Percentiles rank a stretch among this genome's conserved stretches.
These are phyloP conservation scores for Penicillium lagena DNA, from an alignment of 495 filamentous ascomycete genomes.

Conservation along the genomic window DNA sequence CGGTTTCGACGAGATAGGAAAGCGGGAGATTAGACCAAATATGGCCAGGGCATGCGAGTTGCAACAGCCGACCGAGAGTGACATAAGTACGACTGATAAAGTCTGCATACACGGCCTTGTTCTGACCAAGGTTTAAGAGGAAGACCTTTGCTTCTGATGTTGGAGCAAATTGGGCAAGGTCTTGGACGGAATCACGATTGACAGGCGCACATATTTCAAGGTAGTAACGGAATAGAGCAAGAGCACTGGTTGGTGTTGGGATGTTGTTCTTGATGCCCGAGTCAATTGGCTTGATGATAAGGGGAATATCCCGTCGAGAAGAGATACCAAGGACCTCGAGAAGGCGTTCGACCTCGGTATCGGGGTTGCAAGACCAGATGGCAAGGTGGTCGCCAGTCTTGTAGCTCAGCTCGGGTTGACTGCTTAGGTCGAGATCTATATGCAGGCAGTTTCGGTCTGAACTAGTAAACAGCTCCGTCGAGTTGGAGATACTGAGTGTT, in stretches of 20 bases:
- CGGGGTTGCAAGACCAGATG: conserved; percentile 62
- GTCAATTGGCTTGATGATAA: conserved; percentile 28
- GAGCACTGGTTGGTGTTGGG: conserved; percentile 35
- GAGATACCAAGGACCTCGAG: conserved; percentile 28
- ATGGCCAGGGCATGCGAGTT: conserved; percentile 14
- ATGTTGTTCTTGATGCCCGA: conserved; percentile 27
- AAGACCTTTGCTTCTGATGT: conserved; percentile 26
- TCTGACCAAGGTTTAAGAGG: conserved; percentile 22
- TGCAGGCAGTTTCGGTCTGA: conserved; percentile 41
- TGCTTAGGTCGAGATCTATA: conserved; percentile 40
- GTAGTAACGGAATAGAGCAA: conserved; percentile 39
- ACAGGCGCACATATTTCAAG: conserved; percentile 44
- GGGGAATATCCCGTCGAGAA: conserved; percentile 15
- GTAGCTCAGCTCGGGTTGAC: conserved; percentile 51
- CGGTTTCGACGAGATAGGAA: conserved; percentile 37
- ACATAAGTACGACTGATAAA: conserved; percentile 27
- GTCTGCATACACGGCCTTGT: conserved; percentile 27
- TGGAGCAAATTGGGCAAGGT: conserved; percentile 40
- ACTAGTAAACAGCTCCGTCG: conserved; percentile 31
- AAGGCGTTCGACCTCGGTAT: conserved; percentile 38
- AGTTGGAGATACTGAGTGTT: conserved; percentile 23
- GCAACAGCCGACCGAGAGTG: conserved; percentile 35
- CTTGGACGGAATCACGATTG: conserved; percentile 33
- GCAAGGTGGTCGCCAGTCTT: conserved; percentile 71
- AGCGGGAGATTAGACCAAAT: conserved; percentile 36